These are phyloP conservation scores for Fusarium concolor DNA, from an alignment of 2,329 filamentous ascomycete species.

Conservation along the genomic window DNA sequence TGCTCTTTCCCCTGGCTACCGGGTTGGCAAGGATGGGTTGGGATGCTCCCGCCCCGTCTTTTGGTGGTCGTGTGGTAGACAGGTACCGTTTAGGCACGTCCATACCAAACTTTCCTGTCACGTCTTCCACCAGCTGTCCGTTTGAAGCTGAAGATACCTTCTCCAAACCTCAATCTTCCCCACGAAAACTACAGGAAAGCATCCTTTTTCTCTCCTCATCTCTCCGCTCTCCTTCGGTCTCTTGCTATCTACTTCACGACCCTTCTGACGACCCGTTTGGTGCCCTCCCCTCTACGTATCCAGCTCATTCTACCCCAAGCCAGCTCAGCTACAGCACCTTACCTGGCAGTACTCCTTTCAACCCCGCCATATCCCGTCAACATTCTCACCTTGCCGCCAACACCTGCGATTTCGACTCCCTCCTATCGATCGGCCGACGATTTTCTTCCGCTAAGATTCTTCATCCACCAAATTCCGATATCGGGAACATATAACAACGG, in stretches of 20 bases:
- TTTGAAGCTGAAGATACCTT: conserved; percentile 34
- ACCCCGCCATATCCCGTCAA: conserved; percentile 43
- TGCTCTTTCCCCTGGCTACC: conserved; percentile 4
- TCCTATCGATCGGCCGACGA: conserved; percentile 38
- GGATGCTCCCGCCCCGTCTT: neutral
- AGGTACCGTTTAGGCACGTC: conserved; percentile 29
- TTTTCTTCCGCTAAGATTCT: conserved; percentile 15
- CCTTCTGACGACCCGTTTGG: conserved; percentile 22
- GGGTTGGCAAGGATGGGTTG: conserved; percentile 14
- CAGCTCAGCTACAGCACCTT: conserved; percentile 11
- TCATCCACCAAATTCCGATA: conserved; percentile 34
- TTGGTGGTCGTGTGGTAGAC: conserved; percentile 20
- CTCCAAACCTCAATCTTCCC: conserved; percentile 17
- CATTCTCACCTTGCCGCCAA: conserved; percentile 35
- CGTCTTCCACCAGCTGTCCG: conserved; percentile 31
- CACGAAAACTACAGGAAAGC: conserved; percentile 12
- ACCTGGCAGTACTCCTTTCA: conserved; percentile 36
- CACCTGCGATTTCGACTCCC: conserved; percentile 28
- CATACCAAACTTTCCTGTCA: conserved; percentile 40
- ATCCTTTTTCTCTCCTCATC: conserved; percentile 5
- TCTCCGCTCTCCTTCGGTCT: neutral
- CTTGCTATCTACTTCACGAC: neutral
- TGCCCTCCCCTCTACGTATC: conserved; percentile 15
- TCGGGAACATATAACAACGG: conserved; percentile 35
- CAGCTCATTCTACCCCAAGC: conserved; percentile 32